These are phyloP conservation scores for Pseudopyricularia javanii DNA, from an alignment of 2,329 filamentous ascomycete species.

Conservation along the genomic window DNA sequence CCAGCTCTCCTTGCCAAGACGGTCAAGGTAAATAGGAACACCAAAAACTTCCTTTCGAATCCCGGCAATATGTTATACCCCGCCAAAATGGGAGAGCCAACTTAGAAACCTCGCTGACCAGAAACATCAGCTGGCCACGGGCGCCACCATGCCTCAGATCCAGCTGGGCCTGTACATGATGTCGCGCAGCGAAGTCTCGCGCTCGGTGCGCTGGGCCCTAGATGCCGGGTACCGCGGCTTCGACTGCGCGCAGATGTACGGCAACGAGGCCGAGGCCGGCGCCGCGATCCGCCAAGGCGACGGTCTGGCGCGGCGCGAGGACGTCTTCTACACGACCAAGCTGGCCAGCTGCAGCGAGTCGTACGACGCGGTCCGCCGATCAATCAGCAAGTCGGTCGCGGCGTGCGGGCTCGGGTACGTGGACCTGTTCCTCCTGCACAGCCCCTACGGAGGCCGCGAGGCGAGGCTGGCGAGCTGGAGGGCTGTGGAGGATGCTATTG, in stretches of 20 bases:
- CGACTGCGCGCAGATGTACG: constrained; percentile 42
- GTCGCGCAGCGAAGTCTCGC: constrained; percentile 44
- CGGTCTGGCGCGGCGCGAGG: constrained; percentile 34
- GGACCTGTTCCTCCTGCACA: constrained; percentile 70
- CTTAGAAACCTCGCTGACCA: neutral
- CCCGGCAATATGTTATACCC: neutral
- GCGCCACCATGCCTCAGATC: constrained; percentile 54
- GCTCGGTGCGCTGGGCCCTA: constrained; percentile 45
- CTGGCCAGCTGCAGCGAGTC: constrained; percentile 50
- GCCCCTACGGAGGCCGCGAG: constrained; percentile 60
- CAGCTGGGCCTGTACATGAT: constrained; percentile 67
- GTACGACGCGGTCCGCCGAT: constrained; percentile 55
- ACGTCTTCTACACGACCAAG: constrained; percentile 74
- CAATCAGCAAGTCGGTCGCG: constrained; percentile 53
- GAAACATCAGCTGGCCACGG: constrained; percentile 43
- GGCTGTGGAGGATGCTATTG: constrained; percentile 64
- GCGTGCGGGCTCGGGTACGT: constrained; percentile 61
- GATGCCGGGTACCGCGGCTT: constrained; percentile 38
- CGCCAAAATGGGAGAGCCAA: neutral
- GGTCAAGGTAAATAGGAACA: neutral
- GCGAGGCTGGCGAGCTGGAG: constrained; percentile 62
- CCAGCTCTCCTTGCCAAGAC: neutral
- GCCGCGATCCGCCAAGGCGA: constrained; percentile 39
- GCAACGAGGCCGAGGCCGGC: constrained; percentile 62
- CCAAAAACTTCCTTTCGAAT: neutral